Evolutionary conservation across 208 protist species (phyloP), one percentile per base, ranked within the genome.

Genomic region (Trypanosoma avium): DNA sequence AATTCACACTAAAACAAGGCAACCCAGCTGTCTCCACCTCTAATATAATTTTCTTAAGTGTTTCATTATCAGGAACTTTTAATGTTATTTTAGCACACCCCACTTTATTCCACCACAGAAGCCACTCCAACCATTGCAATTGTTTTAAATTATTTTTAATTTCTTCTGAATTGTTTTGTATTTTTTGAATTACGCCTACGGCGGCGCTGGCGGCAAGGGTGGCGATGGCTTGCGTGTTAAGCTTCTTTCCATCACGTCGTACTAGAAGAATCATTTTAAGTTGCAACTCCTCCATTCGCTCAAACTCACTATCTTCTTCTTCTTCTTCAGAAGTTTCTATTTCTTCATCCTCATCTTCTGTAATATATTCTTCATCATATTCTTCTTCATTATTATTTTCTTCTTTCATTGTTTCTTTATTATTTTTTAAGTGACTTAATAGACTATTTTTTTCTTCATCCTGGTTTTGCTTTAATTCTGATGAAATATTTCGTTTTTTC

Each of bases 251-350:
- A 15, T 76, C 76, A 8, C 75, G 70, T 3, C 77, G 73, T n/a
- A 93, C 73, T 8, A 93, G 68, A 36, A 93, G 74, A 17, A 88
- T 69, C 81, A 93, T 86, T 61, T 90, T 90, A n/a, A 93, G 66
- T 7, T 56, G 67, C 9, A 88, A 53, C 0, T 66, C 67, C 66
- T 86, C 81, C 43, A 88, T 78, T 0, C 61, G 49, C 46, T 82
- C 78, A 36, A 75, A 80, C 67, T 85, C 79, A 42, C 55, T 80
- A 48, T 81, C 75, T 1, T 61, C 67, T 47, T 58, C 48, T 22
- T 29, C 27, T 4, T 21, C 29, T 4, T 71, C 65, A 6, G 29
- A 32, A 15, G 75, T 38, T 35, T 81, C 79, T 27, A 78, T 63
- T 12, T 80, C 68, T 2, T 64, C 66, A 0, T 70, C 49, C 7